Conservation (phyloP, 2,329 filamentous ascomycete species). For the Colletotrichum eleusines region DNA sequence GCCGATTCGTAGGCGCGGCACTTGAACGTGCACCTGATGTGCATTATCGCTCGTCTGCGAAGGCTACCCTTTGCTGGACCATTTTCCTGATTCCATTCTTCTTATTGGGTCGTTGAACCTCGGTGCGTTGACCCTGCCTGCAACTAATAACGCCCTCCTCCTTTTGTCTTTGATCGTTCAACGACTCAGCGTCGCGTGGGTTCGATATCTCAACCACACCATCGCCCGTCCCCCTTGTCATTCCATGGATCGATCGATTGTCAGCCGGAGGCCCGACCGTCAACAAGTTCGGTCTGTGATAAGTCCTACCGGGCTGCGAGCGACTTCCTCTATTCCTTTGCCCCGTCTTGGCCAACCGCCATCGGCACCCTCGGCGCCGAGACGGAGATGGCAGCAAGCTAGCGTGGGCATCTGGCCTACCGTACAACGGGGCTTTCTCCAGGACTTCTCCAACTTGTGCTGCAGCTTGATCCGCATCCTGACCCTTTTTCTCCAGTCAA, state of each 20-base stretch:
- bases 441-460: slow-evolving; percentile 10
- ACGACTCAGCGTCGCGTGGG: neutral
- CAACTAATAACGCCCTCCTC: neutral
- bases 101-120: neutral
- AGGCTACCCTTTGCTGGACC: neutral
- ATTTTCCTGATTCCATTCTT: neutral
- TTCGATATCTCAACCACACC: neutral
- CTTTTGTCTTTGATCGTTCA: too few relatives aligned
- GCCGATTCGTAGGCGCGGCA: too few relatives aligned
- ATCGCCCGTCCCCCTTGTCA: neutral
- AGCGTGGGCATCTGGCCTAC: neutral
- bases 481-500: slow-evolving; percentile 1
- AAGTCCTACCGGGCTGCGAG: neutral
- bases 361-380: neutral
- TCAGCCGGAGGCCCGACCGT: neutral
- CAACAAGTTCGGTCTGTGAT: neutral
- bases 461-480: neutral
- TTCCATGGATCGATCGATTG: neutral
- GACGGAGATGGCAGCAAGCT: neutral
- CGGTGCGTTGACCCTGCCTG: neutral
- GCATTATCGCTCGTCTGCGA: neutral
- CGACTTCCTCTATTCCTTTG: neutral
- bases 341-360: slow-evolving; percentile 10
- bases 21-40: too few relatives aligned
- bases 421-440: neutral